Evolutionary conservation across 169 alveolate species (phyloP).

Genomic region (Theileria annulata): DNA sequence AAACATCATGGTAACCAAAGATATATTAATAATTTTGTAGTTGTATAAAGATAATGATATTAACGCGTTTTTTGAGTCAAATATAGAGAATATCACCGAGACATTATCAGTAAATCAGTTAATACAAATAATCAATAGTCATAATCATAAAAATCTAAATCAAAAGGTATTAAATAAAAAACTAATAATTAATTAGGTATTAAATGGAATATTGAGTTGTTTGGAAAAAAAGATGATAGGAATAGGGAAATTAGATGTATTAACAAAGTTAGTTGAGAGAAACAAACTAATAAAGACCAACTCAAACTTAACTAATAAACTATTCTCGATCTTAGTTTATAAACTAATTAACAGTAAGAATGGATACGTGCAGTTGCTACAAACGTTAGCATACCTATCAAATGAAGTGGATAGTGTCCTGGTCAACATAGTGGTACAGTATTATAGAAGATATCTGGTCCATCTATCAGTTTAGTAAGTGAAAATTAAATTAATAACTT

Average conservation of each 20-base stretch:
- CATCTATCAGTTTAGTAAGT: constrained; percentile 6
- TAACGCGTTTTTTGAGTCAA: not conserved
- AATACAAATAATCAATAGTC: not conserved
- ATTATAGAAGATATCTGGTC: not conserved
- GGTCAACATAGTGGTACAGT: not conserved
- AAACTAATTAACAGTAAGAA: not conserved
- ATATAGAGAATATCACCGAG: not conserved
- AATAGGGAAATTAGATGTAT: not conserved
- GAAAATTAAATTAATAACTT: not conserved
- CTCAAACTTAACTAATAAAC: not conserved
- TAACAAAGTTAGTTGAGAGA: not conserved
- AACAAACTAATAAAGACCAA: not conserved
- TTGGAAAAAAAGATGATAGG: not conserved
- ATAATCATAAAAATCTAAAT: not conserved
- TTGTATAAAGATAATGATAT: constrained; percentile 4
- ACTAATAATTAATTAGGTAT: not conserved
- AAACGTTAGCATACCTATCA: not conserved
- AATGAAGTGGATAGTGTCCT: not conserved
- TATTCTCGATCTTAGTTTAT: not conserved
- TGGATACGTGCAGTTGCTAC: constrained; percentile 8
- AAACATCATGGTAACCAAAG: not conserved
- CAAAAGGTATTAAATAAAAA: not conserved
- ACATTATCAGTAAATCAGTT: not conserved
- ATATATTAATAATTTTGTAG: not conserved
- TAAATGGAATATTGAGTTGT: not conserved